Evolutionary conservation across 1,284 basidiomycete genomes (phyloP).

Genomic region (Sanghuangporus baumii): DNA sequence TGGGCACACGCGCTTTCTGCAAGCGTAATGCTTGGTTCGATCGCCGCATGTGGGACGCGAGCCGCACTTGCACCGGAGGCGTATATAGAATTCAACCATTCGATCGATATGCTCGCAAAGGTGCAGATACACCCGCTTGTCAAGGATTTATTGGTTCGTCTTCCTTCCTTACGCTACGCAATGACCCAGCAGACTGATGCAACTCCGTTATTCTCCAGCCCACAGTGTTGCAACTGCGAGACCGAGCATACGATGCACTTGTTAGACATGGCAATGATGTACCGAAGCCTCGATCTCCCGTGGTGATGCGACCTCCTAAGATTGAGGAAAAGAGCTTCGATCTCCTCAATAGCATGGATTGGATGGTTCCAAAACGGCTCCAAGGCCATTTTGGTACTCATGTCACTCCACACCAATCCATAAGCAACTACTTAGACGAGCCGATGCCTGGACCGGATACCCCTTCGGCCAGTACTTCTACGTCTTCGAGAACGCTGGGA

Average conservation of each 20-base stretch:
- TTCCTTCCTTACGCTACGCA: neutral
- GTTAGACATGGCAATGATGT: neutral
- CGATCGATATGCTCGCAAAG: constrained; percentile 19
- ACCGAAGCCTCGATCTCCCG: neutral
- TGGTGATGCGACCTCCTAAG: neutral
- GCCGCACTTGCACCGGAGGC: constrained; percentile 18
- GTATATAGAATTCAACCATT: constrained; percentile 19
- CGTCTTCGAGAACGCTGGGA: too few species aligned
- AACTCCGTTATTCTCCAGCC: neutral
- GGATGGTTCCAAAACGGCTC: neutral
- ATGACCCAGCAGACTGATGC: neutral
- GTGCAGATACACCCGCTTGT: constrained; percentile 16
- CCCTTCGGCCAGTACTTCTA: too few species aligned
- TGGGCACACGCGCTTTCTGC: constrained; percentile 11
- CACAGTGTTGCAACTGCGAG: constrained; percentile 4
- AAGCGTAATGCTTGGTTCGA: constrained; percentile 19
- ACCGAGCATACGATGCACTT: constrained; percentile 5
- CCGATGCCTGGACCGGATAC: too few species aligned
- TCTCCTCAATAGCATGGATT: neutral
- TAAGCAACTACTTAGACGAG: too few species aligned
- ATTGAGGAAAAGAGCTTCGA: neutral
- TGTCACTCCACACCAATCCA: neutral
- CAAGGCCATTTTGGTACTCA: neutral
- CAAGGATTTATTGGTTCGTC: constrained; percentile 8
- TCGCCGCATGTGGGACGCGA: constrained; percentile 17